Evolutionary conservation across 306 rosid genomes (phyloP).

Genomic region (Hippophae tibetana): DNA sequence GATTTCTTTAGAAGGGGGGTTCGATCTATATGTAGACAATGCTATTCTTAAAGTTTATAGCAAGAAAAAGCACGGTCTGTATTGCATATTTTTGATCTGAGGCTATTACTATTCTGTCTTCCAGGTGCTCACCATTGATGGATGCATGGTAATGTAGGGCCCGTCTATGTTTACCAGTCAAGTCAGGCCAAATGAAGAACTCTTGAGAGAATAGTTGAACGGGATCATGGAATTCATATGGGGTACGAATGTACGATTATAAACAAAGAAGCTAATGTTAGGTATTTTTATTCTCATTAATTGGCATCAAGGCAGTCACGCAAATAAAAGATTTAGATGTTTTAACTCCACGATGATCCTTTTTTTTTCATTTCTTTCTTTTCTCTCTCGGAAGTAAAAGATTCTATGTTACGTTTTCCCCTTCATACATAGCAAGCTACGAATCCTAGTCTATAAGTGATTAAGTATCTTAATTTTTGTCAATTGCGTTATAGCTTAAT

Average conservation of each 20-base stretch:
- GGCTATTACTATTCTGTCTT: constrained; percentile 10
- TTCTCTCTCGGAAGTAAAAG: background rate
- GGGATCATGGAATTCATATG: constrained; percentile 12
- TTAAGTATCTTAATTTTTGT: no score
- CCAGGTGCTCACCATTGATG: constrained; percentile 87
- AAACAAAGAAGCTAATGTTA: constrained; percentile 12
- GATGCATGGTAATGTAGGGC: constrained; percentile 86
- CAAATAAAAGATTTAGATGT: constrained; percentile 20
- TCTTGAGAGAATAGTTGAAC: constrained; percentile 1
- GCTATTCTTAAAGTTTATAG: background rate
- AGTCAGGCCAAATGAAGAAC: background rate
- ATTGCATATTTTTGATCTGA: background rate
- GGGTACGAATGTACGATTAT: constrained; percentile 1
- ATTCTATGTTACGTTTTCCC: no score
- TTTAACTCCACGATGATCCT: background rate
- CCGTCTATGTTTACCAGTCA: background rate
- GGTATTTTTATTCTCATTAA: constrained; percentile 10
- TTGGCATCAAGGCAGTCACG: constrained; percentile 7
- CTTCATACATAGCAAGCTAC: no score
- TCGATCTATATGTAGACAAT: background rate
- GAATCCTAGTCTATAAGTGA: no score
- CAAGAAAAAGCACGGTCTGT: background rate
- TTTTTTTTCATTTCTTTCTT: background rate
- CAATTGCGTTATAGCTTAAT: no score
- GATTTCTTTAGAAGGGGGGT: background rate